Conservation (phyloP, 1,284 basidiomycete genomes). For the Cutaneotrichosporon sp. region DNA sequence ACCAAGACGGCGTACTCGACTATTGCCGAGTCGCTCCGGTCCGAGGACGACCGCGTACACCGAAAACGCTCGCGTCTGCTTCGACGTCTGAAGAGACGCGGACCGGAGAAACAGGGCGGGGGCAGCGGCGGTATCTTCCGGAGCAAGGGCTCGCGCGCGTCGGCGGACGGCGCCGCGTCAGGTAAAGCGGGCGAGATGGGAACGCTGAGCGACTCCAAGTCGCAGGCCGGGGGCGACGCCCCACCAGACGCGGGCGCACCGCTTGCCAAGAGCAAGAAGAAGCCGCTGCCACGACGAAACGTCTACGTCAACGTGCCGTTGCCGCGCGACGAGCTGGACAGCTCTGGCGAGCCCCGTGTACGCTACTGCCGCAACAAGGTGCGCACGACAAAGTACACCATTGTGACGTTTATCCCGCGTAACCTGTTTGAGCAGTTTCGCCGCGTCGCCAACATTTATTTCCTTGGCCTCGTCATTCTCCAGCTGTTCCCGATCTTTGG, state of each 20-base stretch:
- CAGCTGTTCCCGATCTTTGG: slow-evolving; percentile 91
- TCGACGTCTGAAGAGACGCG: slow-evolving; percentile 44
- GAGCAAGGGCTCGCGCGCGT: background rate
- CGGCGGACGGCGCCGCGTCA: background rate
- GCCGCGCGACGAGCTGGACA: slow-evolving; percentile 20
- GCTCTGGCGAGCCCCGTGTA: slow-evolving; percentile 66
- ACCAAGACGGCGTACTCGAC: slow-evolving; percentile 82
- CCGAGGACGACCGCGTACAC: slow-evolving; percentile 65
- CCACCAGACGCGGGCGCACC: background rate
- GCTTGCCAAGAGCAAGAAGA: slow-evolving; percentile 13
- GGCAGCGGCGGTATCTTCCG: background rate
- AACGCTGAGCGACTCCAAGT: background rate
- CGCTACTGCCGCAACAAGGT: slow-evolving; percentile 90
- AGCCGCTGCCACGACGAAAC: slow-evolving; percentile 55
- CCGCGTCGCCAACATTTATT: slow-evolving; percentile 88
- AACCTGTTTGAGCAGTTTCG: slow-evolving; percentile 88
- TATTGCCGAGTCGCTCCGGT: slow-evolving; percentile 73
- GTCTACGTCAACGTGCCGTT: slow-evolving; percentile 65
- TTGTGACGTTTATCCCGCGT: slow-evolving; percentile 88
- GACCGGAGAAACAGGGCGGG: background rate
- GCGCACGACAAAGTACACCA: slow-evolving; percentile 87
- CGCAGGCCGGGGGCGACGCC: background rate
- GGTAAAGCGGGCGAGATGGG: background rate
- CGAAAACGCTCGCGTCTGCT: slow-evolving; percentile 52
- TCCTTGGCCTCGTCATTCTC: slow-evolving; percentile 74